Base-by-base conservation (phyloP, 2,329 filamentous ascomycete genomes). In the Knoxdaviesia capensis region DNA sequence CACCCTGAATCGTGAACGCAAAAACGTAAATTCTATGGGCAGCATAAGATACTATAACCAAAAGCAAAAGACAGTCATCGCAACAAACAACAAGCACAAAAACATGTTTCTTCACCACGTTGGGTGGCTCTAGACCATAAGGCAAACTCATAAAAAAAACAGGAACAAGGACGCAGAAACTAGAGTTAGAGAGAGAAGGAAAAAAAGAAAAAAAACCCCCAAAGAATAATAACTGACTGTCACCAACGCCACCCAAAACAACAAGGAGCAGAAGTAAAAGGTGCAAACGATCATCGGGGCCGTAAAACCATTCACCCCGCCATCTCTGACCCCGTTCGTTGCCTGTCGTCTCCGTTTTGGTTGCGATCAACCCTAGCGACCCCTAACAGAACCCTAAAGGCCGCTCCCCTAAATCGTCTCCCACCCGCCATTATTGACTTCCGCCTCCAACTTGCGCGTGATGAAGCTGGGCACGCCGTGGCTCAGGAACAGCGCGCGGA, bases 391-490 rank as follows among this genome's bases (percentile, higher is more conserved):
- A 20, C 20, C 20, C 20, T 20, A 20, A 20, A 3, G 3, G 2
- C 20, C 20, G 20, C 20, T 2, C 20, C 20, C 9, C 36, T 20
- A 71, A 41, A 76, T 68, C n/a, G 76, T 94, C 63, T 98, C 90
- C 90, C 90, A 98, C 0, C 90, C 90, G 1, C 90, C 90, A 52
- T 85, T 94, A 55, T 98, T 98, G 38, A 94, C 85, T 57, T 98
- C 90, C 9, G 84, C 80, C 64, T 98, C 90, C 49, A 98, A 60
- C 59, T 85, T 88, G 49, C 90, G 70, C 48, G 81, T 83, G 55
- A 98, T 94, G 39, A 85, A 77, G 49, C 82, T 92, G 34, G 87
- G 87, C 31, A 98, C 75, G 5, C 81, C 79, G 52, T 94, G 86
- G 40, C 77, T 74, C 45, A 96, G 65, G 79, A 92, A 94, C 37